phyloP scores from a whole-genome alignment of 495 filamentous ascomycete species.

The Xanthoparmelia taractica region DNA sequence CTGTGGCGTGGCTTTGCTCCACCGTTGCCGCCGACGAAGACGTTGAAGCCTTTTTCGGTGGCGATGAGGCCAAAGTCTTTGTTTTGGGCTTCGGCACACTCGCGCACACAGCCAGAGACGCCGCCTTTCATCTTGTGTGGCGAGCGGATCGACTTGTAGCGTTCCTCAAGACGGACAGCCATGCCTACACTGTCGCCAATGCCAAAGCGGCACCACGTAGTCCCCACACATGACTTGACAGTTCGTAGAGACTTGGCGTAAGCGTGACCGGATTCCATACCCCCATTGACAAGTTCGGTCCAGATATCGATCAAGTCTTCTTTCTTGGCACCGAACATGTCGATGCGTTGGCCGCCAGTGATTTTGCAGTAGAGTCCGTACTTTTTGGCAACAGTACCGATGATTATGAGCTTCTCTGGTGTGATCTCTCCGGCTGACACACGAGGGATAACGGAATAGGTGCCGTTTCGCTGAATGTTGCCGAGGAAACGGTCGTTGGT shows the following conservation, averaged over 20 bases:
- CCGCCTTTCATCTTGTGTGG: constrained; percentile 95
- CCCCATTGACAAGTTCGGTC: constrained; percentile 73
- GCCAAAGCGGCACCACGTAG: constrained; percentile 90
- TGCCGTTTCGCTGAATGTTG: constrained; percentile 92
- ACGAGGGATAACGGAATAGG: constrained; percentile 83
- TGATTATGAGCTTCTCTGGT: constrained; percentile 78
- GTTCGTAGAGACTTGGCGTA: constrained; percentile 90
- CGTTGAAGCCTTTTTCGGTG: constrained; percentile 91
- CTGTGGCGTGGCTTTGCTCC: constrained; percentile 80
- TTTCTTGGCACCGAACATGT: constrained; percentile 92
- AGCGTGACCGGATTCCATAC: constrained; percentile 93
- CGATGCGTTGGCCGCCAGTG: constrained; percentile 89
- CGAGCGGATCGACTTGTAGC: constrained; percentile 85
- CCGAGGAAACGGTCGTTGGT: constrained; percentile 92
- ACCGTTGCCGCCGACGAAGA: constrained; percentile 90
- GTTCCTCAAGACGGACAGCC: constrained; percentile 84
- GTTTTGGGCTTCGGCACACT: constrained; percentile 93
- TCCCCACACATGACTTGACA: constrained; percentile 89
- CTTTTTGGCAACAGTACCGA: constrained; percentile 83
- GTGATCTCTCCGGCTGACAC: constrained; percentile 88
- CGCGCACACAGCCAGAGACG: constrained; percentile 84
- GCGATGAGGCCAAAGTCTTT: constrained; percentile 96
- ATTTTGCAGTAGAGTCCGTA: constrained; percentile 91
- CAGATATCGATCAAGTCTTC: constrained; percentile 88
- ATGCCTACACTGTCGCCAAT: constrained; percentile 96